These are phyloP conservation scores for Aspergillus ruber DNA, from an alignment of 2,329 filamentous ascomycete species.

Conservation along the genomic window DNA sequence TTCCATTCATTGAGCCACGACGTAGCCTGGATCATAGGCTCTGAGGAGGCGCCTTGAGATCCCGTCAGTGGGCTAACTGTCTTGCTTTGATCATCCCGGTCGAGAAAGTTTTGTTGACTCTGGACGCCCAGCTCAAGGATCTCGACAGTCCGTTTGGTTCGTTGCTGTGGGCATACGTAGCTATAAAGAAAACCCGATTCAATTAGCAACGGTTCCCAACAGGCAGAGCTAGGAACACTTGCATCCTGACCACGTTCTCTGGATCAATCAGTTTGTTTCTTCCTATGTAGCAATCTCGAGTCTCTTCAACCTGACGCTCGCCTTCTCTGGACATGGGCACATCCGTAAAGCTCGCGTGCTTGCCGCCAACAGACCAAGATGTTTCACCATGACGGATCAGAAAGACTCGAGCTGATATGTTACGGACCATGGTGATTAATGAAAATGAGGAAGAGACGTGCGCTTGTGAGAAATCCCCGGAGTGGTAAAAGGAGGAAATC, in stretches of 20 bases:
- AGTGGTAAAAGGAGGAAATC: no score
- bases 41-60: not conserved
- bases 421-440: not conserved
- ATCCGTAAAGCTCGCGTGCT: conserved; percentile 8
- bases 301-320: conserved; percentile 1
- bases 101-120: conserved; percentile 5
- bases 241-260: conserved; percentile 5
- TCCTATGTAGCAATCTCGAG: conserved; percentile 2
- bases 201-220: no score
- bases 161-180: conserved; percentile 7
- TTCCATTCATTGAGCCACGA: conserved; percentile 71
- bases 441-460: not conserved
- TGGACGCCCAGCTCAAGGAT: conserved; percentile 8
- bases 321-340: conserved; percentile 6
- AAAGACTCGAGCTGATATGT: conserved; percentile 8
- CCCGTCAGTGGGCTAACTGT: not conserved
- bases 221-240: not conserved
- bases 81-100: not conserved
- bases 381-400: conserved; percentile 13
- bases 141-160: conserved; percentile 8
- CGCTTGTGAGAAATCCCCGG: not conserved
- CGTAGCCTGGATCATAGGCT: conserved; percentile 31
- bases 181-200: not conserved
- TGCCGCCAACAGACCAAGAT: conserved; percentile 8
- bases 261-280: conserved; percentile 6